Base-by-base conservation (phyloP, 768 basidiomycete genomes). In the Rickenella mellea region DNA sequence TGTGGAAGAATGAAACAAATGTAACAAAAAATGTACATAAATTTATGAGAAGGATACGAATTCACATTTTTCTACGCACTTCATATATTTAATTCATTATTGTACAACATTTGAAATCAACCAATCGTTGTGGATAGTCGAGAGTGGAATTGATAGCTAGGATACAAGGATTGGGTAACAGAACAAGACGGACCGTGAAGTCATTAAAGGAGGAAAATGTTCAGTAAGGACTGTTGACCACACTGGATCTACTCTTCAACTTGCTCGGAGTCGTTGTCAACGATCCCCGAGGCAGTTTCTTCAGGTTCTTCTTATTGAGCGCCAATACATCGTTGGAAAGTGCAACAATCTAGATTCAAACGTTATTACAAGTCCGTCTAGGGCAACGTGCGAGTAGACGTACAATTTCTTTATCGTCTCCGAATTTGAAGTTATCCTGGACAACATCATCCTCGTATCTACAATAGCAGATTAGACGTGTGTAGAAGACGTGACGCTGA, bases 371-470 rank as follows among this genome's bases (percentile, higher is more conserved):
- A 17, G 21, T 36, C 11, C 3, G 15, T 19, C 7, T 5, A 3
- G 9, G 17, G 17, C 21, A 10, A 26, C 12, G 8, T 8, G 36
- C 32, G 40, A 42, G 2, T 36, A 3, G 27, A 69, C 86, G 55
- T 53, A 91, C 90, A 57, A 99, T 97, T 58, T 97, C 83, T 55
- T 90, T 87, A 63, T 98, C 93, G 53, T 94, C 89, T 11, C 92
- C 94, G 56, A 93, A 98, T 64, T 83, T 88, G 78, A 99, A 99
- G 64, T 84, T 89, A 61, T 99, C 96, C 49, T 96, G 93, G 0
- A 98, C 92, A 44, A 98, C 92, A 35, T 76, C 71, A 53, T 94
- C 91, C 54, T 91, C 85, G 58, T 96, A 97, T 59, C 73, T 71
- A 55, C 17, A 48, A 24, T 22, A 29, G 35, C 12, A 27, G n/a